Percentiles rank a stretch among this genome's conserved stretches.
Conservation (phyloP, 805 yeast species). For the Nematodospora valgi region DNA sequence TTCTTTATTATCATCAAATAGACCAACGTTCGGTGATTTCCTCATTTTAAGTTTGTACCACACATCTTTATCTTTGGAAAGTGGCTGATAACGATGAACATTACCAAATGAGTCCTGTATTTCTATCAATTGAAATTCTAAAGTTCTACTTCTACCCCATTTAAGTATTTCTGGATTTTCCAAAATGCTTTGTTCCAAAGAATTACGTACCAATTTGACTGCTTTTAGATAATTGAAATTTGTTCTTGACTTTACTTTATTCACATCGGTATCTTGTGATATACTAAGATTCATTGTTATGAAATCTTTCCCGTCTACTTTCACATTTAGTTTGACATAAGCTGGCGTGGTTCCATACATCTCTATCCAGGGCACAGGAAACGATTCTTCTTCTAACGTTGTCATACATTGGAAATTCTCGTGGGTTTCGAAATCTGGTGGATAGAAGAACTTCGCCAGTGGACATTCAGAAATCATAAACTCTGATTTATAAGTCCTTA, state of each 20-base stretch:
- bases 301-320: constrained; percentile 21
- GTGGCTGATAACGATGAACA: constrained; percentile 30
- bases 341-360: constrained; percentile 77
- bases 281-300: constrained; percentile 23
- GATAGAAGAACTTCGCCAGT: constrained; percentile 49
- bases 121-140: constrained; percentile 33
- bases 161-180: constrained; percentile 16
- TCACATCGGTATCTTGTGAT: constrained; percentile 9
- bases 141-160: constrained; percentile 5
- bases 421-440: constrained; percentile 19
- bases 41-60: constrained; percentile 26
- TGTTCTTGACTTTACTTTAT: constrained; percentile 24
- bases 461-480: constrained; percentile 79
- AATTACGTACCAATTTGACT: constrained; percentile 25
- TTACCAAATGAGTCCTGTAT: constrained; percentile 34
- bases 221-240: constrained; percentile 30
- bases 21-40: constrained; percentile 20
- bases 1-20: constrained; percentile 16
- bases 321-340: constrained; percentile 22
- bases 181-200: constrained; percentile 32
- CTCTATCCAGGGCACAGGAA: constrained; percentile 44
- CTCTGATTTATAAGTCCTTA: constrained; percentile 59
- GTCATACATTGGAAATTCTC: constrained; percentile 53
- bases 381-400: constrained; percentile 34
- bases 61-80: constrained; percentile 34